Evolutionary conservation across 148 eudicot genomes (phyloP).

Genomic region (Diospyros kaki): DNA sequence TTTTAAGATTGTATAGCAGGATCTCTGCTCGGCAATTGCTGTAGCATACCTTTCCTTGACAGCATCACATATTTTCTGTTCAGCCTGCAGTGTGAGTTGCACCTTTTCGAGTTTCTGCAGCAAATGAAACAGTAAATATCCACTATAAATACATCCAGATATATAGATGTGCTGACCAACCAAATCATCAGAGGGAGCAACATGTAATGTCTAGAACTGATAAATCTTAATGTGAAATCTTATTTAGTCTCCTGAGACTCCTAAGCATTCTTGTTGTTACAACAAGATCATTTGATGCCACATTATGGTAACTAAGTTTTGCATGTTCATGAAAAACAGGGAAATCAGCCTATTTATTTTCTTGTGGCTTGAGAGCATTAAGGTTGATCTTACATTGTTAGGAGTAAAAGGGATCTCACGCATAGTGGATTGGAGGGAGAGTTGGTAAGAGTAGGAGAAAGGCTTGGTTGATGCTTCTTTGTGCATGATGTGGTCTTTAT

Average conservation of each 20-base stretch:
- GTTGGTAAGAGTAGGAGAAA: no score
- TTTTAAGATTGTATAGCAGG: constrained; percentile 37
- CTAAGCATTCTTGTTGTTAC: neutral
- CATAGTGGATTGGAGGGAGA: no score
- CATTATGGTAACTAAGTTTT: neutral
- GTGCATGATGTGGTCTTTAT: no score
- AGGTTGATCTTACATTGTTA: neutral
- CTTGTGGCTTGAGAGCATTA: neutral
- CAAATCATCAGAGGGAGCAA: neutral
- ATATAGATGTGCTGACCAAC: neutral
- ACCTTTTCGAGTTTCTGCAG: constrained; percentile 62
- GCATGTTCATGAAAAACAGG: neutral
- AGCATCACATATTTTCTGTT: constrained; percentile 40
- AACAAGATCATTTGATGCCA: neutral
- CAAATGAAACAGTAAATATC: neutral
- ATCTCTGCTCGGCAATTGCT: constrained; percentile 47
- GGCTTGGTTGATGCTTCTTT: no score
- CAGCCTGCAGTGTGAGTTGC: constrained; percentile 34
- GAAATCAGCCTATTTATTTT: neutral
- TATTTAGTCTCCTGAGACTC: constrained; percentile 1
- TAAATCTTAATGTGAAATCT: neutral
- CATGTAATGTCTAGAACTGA: neutral
- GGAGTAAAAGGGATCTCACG: neutral
- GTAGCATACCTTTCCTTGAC: constrained; percentile 47
- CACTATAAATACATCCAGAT: neutral